Conservation (phyloP, 345 rosid genomes). For the Physaria fendleri region DNA sequence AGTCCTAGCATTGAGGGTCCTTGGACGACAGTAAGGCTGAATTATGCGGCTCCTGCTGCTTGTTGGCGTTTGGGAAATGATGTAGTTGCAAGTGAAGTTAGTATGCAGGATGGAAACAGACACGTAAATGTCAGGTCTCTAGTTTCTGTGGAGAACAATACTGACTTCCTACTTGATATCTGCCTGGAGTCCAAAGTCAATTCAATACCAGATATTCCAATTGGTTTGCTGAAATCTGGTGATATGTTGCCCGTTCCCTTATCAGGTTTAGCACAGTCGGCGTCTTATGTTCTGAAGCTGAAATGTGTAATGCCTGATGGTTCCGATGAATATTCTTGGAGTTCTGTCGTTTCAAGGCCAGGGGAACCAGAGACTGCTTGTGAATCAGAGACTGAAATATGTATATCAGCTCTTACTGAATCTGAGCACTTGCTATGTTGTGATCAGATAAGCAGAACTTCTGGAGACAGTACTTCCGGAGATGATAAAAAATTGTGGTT, state of each 20-base stretch:
- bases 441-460: slow-evolving; percentile 48
- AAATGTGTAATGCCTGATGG: slow-evolving; percentile 45
- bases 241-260: slow-evolving; percentile 69
- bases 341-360: slow-evolving; percentile 53
- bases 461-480: slow-evolving; percentile 50
- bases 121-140: slow-evolving; percentile 82
- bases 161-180: slow-evolving; percentile 63
- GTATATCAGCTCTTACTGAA: slow-evolving; percentile 62
- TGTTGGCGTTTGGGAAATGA: slow-evolving; percentile 91
- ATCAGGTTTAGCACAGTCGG: slow-evolving; percentile 52
- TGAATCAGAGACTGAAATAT: slow-evolving; percentile 44
- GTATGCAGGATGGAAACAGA: slow-evolving; percentile 71
- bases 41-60: slow-evolving; percentile 96
- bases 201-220: slow-evolving; percentile 40
- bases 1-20: slow-evolving; percentile 92
- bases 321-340: slow-evolving; percentile 71
- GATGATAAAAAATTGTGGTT: slow-evolving; percentile 62
- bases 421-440: slow-evolving; percentile 68
- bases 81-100: slow-evolving; percentile 94
- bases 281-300: slow-evolving; percentile 52
- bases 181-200: slow-evolving; percentile 50
- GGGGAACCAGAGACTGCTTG: slow-evolving; percentile 29
- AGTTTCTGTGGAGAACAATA: slow-evolving; percentile 63
- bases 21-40: slow-evolving; percentile 91
- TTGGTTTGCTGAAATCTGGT: slow-evolving; percentile 69